Base-by-base conservation (phyloP, 257 asterid genomes). In the Scutellaria galericulata region DNA sequence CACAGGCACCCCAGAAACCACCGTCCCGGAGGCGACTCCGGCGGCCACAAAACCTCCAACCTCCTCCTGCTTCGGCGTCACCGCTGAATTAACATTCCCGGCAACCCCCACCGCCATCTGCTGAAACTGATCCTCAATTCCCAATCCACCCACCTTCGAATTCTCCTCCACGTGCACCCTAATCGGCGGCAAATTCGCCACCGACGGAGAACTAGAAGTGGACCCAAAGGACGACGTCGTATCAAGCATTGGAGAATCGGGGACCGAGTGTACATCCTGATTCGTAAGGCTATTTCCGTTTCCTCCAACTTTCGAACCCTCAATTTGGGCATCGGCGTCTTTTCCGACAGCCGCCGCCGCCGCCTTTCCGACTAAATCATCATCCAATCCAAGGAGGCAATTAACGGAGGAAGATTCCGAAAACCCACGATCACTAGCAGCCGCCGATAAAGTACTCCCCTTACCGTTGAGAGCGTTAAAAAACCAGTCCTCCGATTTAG, bases 401-500 rank as follows among this genome's bases (percentile, higher is more conserved):
- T 90, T 90, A 13, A 89, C 89, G 24, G 97, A 90, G 0, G 96
- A 90, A 12, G 96, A 82, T 24, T 87, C 98, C 0, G 97, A 88
- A 41, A 84, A 84, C 12, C 84, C 83, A 3, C 66, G 82, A 70
- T 85, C 89, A 63, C 83, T 74, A 7, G 81, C 82, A 6, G 81
- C 88, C 4, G 72, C 59, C 12, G 85, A 84, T 20, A 78, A 41
- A 10, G 76, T 66, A 9, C 86, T 78, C 37, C 76, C 73, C 66
- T 83, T 88, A 6, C 96, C 90, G 74, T 95, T 95, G 31, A 95
- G 77, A 11, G 93, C 96, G 76, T 85, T 87, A 10, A 91, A 68
- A 74, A 95, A 95, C 97, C 99, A 91, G 45, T 95, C 99, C 46
- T 84, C 93, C 58, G 97, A 89, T 79, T 87, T 89, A 42, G 86